These are phyloP conservation scores for Sugiyamaella smithiae DNA, from an alignment of 805 yeast genomes.

Conservation along the genomic window DNA sequence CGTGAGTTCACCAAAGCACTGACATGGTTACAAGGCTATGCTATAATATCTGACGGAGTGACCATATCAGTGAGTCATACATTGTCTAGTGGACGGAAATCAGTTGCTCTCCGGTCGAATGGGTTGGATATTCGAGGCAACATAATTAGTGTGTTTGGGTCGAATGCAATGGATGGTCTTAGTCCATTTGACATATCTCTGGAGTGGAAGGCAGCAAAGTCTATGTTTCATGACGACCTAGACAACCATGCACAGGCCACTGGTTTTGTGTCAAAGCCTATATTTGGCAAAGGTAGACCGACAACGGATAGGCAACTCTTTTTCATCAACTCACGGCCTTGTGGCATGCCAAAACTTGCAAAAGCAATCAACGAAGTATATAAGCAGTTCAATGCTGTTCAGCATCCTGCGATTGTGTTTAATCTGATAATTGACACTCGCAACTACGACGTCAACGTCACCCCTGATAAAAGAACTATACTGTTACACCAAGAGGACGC, in stretches of 20 bases:
- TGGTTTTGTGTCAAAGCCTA: constrained; percentile 71
- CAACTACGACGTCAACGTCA: constrained; percentile 72
- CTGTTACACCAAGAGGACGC: constrained; percentile 62
- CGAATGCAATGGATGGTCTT: constrained; percentile 59
- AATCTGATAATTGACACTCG: constrained; percentile 53
- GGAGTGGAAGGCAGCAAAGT: constrained; percentile 9
- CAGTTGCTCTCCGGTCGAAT: constrained; percentile 58
- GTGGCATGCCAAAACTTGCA: constrained; percentile 50
- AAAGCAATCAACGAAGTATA: constrained; percentile 72
- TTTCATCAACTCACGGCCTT: constrained; percentile 76
- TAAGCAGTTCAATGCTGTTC: constrained; percentile 65
- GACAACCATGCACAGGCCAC: constrained; percentile 28
- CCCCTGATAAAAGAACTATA: constrained; percentile 84
- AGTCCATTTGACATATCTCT: constrained; percentile 43
- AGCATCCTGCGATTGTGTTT: constrained; percentile 66
- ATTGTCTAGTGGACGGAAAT: constrained; percentile 46
- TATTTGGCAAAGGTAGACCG: constrained; percentile 75
- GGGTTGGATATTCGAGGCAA: constrained; percentile 48
- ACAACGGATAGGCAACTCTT: constrained; percentile 72
- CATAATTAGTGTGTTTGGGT: constrained; percentile 67
- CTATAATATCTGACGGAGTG: constrained; percentile 55
- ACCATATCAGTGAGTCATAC: constrained; percentile 59
- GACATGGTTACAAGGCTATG: constrained; percentile 60
- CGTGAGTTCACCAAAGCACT: constrained; percentile 73
- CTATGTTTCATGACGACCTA: constrained; percentile 32